These are phyloP conservation scores for Colletotrichum orbiculare DNA, from an alignment of 2,329 filamentous ascomycete genomes.

Conservation along the genomic window DNA sequence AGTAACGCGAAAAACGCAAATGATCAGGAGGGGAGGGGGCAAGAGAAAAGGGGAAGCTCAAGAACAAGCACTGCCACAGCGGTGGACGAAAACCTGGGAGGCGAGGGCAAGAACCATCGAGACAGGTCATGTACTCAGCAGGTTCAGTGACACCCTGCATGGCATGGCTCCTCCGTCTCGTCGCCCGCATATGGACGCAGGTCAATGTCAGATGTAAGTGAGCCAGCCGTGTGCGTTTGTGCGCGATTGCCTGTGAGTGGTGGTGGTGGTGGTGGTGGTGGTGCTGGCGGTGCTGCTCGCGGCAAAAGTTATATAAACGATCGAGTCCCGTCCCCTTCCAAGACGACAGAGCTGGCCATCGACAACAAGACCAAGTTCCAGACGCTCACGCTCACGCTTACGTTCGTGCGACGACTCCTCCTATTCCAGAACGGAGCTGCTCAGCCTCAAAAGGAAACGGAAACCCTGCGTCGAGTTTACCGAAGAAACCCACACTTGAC, in stretches of 20 bases:
- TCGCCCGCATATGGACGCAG: constrained; percentile 33
- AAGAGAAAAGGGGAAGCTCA: neutral
- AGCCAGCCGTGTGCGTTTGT: constrained; percentile 23
- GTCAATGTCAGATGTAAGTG: constrained; percentile 36
- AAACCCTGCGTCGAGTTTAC: constrained; percentile 8
- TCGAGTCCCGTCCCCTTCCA: constrained; percentile 28
- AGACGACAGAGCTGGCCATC: constrained; percentile 25
- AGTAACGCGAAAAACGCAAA: neutral
- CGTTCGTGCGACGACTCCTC: constrained; percentile 9
- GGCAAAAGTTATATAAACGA: constrained; percentile 35
- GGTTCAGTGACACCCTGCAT: constrained; percentile 34
- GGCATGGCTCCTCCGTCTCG: constrained; percentile 34
- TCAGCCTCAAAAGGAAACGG: constrained; percentile 5
- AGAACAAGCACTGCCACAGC: constrained; percentile 1
- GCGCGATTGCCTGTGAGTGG: constrained; percentile 28
- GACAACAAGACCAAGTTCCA: constrained; percentile 21
- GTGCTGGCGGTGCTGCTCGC: neutral
- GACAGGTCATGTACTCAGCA: constrained; percentile 14
- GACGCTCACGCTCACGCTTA: neutral
- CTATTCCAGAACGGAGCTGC: constrained; percentile 7
- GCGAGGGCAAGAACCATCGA: constrained; percentile 13
- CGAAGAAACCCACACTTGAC: constrained; percentile 4
- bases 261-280: constrained; percentile 1
- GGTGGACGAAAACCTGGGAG: constrained; percentile 2
- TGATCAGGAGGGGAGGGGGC: neutral